Percentiles rank a stretch among this genome's conserved stretches.
Conservation (phyloP, 495 filamentous ascomycete genomes). For the Tuber magnatum region DNA sequence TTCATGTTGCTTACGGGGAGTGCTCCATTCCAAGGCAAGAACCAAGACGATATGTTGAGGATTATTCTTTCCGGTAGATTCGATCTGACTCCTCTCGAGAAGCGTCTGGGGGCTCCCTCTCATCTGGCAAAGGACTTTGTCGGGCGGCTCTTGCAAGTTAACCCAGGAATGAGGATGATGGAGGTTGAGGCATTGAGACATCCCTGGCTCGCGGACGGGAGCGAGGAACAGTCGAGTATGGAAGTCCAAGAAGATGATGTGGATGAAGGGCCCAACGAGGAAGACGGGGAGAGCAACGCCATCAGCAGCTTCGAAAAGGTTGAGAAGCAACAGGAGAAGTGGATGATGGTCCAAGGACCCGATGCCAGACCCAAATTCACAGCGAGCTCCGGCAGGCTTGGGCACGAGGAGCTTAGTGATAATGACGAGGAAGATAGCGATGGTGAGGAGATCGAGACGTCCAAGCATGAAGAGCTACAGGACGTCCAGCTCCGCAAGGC, state of each 20-base stretch:
- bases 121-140: constrained; percentile 34
- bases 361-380: neutral
- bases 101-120: constrained; percentile 20
- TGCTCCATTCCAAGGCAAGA: constrained; percentile 69
- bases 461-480: neutral
- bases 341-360: constrained; percentile 3
- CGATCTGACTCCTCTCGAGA: constrained; percentile 20
- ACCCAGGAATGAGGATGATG: constrained; percentile 34
- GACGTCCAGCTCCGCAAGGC: constrained; percentile 17
- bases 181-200: constrained; percentile 36
- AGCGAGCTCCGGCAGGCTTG: neutral
- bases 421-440: constrained; percentile 11
- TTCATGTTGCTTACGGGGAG: constrained; percentile 68
- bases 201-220: constrained; percentile 24
- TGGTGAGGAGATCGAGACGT: constrained; percentile 3
- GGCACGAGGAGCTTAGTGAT: neutral
- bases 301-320: constrained; percentile 7
- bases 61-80: constrained; percentile 28
- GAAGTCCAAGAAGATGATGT: constrained; percentile 23
- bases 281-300: constrained; percentile 6
- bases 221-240: constrained; percentile 23
- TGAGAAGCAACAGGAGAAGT: neutral
- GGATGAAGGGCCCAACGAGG: neutral
- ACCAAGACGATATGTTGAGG: constrained; percentile 35
- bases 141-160: constrained; percentile 29